phyloP scores from a whole-genome alignment of 257 asterid genomes.

The Gentiana dahurica region DNA sequence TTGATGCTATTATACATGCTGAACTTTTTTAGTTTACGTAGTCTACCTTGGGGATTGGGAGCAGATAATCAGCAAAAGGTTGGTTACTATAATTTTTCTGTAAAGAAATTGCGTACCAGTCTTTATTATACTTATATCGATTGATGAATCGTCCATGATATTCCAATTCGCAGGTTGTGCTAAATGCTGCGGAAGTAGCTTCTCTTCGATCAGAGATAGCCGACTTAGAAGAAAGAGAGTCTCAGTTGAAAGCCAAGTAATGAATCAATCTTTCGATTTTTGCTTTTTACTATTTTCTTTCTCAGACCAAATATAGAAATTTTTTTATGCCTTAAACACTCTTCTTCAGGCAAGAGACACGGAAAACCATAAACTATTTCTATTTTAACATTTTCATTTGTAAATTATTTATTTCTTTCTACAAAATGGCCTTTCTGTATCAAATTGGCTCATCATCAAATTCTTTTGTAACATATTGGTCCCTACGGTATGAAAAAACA shows the following conservation, averaged over 20 bases:
- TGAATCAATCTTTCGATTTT: constrained; percentile 10
- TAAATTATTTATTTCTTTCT: no score
- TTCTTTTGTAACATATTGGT: no score
- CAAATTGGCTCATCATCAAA: no score
- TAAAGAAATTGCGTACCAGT: no score
- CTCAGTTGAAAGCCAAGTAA: constrained; percentile 86
- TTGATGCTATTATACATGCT: constrained; percentile 33
- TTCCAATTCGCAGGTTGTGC: constrained; percentile 42
- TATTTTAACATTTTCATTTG: no score
- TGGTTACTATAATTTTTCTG: background rate
- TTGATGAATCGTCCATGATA: background rate
- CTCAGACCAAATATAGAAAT: no score
- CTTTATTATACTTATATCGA: background rate
- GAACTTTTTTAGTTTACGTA: constrained; percentile 64
- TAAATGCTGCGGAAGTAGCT: constrained; percentile 78
- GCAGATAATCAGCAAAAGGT: constrained; percentile 81
- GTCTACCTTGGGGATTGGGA: constrained; percentile 62
- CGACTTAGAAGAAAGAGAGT: constrained; percentile 75
- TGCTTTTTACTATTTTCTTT: no score
- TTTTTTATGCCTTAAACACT: no score
- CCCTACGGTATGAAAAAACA: no score
- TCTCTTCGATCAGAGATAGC: constrained; percentile 91
- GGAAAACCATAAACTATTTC: no score
- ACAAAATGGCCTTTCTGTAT: no score
- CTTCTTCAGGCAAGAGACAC: no score